Percentiles rank a stretch among this genome's conserved stretches.
Evolutionary conservation across 78 protist species (phyloP).

Genomic region (Tieghemostelium lacteum): DNA sequence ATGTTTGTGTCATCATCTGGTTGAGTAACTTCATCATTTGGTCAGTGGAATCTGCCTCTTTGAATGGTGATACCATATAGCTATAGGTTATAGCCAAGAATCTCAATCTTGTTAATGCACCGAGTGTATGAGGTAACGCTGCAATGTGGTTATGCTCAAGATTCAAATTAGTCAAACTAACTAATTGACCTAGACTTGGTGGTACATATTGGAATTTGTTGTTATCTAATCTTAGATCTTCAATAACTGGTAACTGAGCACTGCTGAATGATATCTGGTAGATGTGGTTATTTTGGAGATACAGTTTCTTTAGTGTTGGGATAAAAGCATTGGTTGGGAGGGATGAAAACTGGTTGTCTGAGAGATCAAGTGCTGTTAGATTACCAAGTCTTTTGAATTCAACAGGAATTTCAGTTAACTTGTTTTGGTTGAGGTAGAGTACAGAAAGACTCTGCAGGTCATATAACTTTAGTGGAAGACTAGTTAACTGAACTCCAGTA

Average conservation of each 20-base stretch:
- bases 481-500: conserved; percentile 8
- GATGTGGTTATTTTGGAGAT: conserved; percentile 32
- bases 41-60: conserved; percentile 26
- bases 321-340: conserved; percentile 21
- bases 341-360: conserved; percentile 44
- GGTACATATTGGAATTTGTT: conserved; percentile 42
- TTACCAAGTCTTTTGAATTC: neutral
- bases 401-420: conserved; percentile 27
- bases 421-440: conserved; percentile 39
- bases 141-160: conserved; percentile 19
- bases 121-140: conserved; percentile 49
- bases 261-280: neutral
- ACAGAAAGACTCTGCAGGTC: conserved; percentile 15
- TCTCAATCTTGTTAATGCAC: neutral
- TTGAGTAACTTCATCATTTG: conserved; percentile 16
- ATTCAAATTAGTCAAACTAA: neutral
- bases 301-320: conserved; percentile 4
- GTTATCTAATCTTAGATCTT: conserved; percentile 51
- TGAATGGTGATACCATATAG: conserved; percentile 29
- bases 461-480: neutral
- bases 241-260: neutral
- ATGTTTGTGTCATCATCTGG: conserved; percentile 7
- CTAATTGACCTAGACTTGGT: conserved; percentile 43
- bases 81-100: neutral
- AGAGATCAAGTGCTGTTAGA: conserved; percentile 25